phyloP scores from a whole-genome alignment of 2,329 filamentous ascomycete genomes.

The Rhynchosporium agropyri region DNA sequence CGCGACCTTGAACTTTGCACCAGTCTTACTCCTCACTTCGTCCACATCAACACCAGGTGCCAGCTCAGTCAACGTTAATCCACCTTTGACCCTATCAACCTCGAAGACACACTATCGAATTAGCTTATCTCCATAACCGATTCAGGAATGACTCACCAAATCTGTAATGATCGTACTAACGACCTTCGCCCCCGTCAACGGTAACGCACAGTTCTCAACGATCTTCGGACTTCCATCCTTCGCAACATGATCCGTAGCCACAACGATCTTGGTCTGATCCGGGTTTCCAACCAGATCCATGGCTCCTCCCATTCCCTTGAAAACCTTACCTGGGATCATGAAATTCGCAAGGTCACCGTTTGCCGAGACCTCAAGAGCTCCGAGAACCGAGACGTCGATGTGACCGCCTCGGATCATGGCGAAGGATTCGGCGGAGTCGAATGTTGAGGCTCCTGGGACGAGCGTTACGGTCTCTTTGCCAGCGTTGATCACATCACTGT shows the following conservation, averaged over 20 bases:
- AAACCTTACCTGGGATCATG: constrained; percentile 86
- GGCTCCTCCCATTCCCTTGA: constrained; percentile 84
- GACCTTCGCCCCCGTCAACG: constrained; percentile 66
- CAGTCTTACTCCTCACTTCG: constrained; percentile 70
- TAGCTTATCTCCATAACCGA: background rate
- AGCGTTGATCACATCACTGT: constrained; percentile 76
- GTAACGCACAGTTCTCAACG: constrained; percentile 63
- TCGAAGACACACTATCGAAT: constrained; percentile 65
- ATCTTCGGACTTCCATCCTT: constrained; percentile 71
- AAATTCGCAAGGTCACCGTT: constrained; percentile 83
- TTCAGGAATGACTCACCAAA: constrained; percentile 50
- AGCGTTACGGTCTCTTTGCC: constrained; percentile 87
- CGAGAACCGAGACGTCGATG: constrained; percentile 81
- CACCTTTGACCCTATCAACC: constrained; percentile 63
- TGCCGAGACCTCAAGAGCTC: constrained; percentile 70
- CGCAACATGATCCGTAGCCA: constrained; percentile 70
- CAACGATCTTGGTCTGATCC: constrained; percentile 71
- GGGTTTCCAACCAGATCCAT: constrained; percentile 76
- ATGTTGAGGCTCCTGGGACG: constrained; percentile 73
- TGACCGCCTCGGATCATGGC: constrained; percentile 86
- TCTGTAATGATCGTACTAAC: constrained; percentile 76
- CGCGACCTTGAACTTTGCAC: constrained; percentile 66
- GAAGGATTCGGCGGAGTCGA: constrained; percentile 81
- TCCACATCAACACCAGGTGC: constrained; percentile 70
- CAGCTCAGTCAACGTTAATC: constrained; percentile 68